A percentile compares a stretch with the other conserved stretches of the same genome.
Conservation (phyloP, 176 grass and related monocot species). For the Chrysopogon serrulatus region DNA sequence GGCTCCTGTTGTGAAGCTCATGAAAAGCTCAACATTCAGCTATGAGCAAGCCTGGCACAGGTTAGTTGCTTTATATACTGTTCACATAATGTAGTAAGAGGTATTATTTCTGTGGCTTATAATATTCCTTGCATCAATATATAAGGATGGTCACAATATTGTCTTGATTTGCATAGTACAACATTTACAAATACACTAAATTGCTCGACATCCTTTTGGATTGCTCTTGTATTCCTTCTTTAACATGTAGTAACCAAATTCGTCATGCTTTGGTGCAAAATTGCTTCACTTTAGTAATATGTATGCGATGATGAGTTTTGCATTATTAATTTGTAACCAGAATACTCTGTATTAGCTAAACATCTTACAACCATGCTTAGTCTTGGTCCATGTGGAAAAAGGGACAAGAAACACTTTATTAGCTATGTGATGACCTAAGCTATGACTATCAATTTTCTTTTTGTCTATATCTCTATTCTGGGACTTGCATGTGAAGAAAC, state of each 20-base stretch:
- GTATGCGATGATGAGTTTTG: not conserved
- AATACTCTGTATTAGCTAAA: not conserved
- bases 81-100: constrained; percentile 8
- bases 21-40: constrained; percentile 91
- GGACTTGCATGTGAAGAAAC: not conserved
- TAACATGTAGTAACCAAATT: not conserved
- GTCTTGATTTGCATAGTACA: not conserved
- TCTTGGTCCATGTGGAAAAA: constrained; percentile 1
- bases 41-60: constrained; percentile 99
- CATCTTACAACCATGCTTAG: not conserved
- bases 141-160: constrained; percentile 1
- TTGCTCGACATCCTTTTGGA: not conserved
- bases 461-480: not conserved
- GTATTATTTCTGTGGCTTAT: not conserved
- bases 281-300: constrained; percentile 4
- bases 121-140: constrained; percentile 8
- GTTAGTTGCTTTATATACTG: constrained; percentile 31
- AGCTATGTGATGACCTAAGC: constrained; percentile 3
- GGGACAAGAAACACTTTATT: not conserved
- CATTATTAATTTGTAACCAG: not conserved
- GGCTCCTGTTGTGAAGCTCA: constrained; percentile 67
- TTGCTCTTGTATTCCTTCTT: not conserved
- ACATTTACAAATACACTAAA: not conserved
- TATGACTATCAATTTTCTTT: not conserved
- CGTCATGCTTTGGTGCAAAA: not conserved